A percentile compares a stretch with the other conserved stretches of the same genome.
These are phyloP conservation scores for Comarum palustre DNA, from an alignment of 306 rosid species.

Conservation along the genomic window DNA sequence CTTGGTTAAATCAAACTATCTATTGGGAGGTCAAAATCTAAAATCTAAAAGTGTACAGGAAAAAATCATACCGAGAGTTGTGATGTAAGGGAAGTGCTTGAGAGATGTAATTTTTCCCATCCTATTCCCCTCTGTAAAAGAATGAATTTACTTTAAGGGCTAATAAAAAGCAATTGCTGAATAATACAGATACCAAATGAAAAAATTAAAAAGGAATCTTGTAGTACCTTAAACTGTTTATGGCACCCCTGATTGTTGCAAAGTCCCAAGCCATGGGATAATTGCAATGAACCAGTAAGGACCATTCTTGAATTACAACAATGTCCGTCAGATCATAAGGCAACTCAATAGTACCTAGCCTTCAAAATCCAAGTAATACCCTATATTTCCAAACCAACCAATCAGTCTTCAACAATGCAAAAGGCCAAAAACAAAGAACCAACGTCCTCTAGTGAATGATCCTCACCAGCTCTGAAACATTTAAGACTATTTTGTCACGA, in stretches of 20 bases:
- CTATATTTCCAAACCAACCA: conserved; percentile 20
- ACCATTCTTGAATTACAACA: conserved; percentile 50
- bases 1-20: not conserved
- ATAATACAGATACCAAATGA: not conserved
- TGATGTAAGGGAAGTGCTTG: conserved; percentile 36
- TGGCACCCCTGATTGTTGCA: conserved; percentile 52
- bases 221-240: conserved; percentile 48
- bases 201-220: not conserved
- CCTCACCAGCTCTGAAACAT: conserved; percentile 22
- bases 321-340: conserved; percentile 24
- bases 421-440: conserved; percentile 33
- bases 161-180: not conserved
- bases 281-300: conserved; percentile 75
- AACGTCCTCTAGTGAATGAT: conserved; percentile 12
- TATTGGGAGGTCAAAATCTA: not conserved
- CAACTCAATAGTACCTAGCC: conserved; percentile 11
- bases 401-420: conserved; percentile 25
- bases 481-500: not conserved
- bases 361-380: conserved; percentile 22
- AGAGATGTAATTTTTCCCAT: conserved; percentile 37
- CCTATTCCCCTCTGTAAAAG: conserved; percentile 46
- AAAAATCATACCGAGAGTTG: conserved; percentile 41
- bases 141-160: conserved; percentile 23
- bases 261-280: conserved; percentile 67
- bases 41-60: not conserved